A percentile compares a stretch with the other conserved stretches of the same genome.
phyloP scores from a whole-genome alignment of 2,329 filamentous ascomycete genomes.

The Neofusicoccum umdonicola region DNA sequence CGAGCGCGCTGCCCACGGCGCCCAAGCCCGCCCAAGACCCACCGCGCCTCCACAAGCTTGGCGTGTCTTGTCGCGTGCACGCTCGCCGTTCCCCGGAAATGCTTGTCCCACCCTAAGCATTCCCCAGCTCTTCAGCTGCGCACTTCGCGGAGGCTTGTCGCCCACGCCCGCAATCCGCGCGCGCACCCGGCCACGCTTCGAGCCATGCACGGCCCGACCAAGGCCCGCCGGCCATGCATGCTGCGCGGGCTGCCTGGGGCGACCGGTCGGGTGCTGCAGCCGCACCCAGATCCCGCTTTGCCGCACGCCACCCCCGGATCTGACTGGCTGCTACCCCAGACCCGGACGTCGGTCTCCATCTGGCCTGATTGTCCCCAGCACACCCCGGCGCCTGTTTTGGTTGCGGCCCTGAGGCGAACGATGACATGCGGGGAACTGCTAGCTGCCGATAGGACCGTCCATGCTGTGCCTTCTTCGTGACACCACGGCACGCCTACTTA shows the following conservation, averaged over 20 bases:
- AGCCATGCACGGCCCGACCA: not conserved
- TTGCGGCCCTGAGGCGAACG: not conserved
- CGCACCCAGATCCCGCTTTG: not conserved
- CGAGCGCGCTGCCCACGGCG: not conserved
- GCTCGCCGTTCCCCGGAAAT: not conserved
- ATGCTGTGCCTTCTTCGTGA: not conserved
- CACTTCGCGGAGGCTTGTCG: not conserved
- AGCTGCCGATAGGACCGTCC: not conserved
- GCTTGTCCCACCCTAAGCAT: slow-evolving; percentile 1
- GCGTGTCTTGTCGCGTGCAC: not conserved
- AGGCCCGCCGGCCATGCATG: too few relatives aligned
- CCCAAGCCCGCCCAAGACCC: not conserved
- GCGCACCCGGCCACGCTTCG: not conserved
- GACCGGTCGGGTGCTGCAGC: not conserved
- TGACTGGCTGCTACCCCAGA: slow-evolving; percentile 11
- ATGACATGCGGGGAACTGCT: slow-evolving; percentile 4
- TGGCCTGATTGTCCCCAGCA: not conserved
- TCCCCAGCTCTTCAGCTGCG: not conserved
- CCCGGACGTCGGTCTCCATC: not conserved
- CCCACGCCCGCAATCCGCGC: not conserved
- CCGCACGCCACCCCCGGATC: slow-evolving; percentile 4
- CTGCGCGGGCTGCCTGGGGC: not conserved
- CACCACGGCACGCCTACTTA: not conserved
- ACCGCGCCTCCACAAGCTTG: not conserved
- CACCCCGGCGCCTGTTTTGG: slow-evolving; percentile 8